Evolutionary conservation across 805 yeast species (phyloP).

Genomic region (Teunomyces lycoperdinae): DNA sequence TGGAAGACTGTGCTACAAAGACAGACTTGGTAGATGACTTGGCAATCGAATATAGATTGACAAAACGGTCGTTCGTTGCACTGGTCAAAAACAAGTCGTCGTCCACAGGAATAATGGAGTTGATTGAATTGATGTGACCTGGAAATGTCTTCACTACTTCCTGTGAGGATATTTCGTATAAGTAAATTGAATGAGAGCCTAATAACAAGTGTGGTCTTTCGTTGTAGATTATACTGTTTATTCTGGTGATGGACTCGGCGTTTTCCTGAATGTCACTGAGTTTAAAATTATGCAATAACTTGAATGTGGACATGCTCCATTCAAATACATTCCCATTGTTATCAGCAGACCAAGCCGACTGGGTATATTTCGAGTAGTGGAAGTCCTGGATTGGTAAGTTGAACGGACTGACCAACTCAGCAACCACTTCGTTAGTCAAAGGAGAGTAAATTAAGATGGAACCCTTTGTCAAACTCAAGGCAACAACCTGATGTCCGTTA

Average conservation of each 20-base stretch:
- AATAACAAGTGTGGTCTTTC: slow-evolving; percentile 47
- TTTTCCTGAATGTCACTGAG: slow-evolving; percentile 36
- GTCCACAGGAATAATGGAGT: slow-evolving; percentile 41
- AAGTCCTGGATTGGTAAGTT: slow-evolving; percentile 50
- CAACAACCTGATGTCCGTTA: slow-evolving; percentile 46
- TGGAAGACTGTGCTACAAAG: slow-evolving; percentile 67
- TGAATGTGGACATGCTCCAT: slow-evolving; percentile 54
- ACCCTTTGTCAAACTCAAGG: slow-evolving; percentile 67
- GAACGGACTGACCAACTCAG: slow-evolving; percentile 47
- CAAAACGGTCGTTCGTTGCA: slow-evolving; percentile 78
- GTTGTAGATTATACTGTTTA: slow-evolving; percentile 26
- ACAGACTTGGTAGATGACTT: slow-evolving; percentile 48
- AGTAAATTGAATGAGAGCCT: slow-evolving; percentile 65
- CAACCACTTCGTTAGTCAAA: slow-evolving; percentile 51
- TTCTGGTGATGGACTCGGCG: slow-evolving; percentile 30
- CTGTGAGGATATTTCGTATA: slow-evolving; percentile 42
- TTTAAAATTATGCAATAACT: slow-evolving; percentile 41
- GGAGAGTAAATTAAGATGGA: slow-evolving; percentile 67
- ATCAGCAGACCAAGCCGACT: slow-evolving; percentile 60
- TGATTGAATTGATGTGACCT: slow-evolving; percentile 73
- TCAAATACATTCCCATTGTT: slow-evolving; percentile 54
- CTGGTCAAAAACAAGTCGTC: slow-evolving; percentile 58
- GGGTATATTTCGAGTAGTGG: slow-evolving; percentile 40
- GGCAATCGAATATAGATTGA: slow-evolving; percentile 61
- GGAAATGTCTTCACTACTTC: slow-evolving; percentile 55